A percentile compares a stretch with the other conserved stretches of the same genome.
Evolutionary conservation across 2,329 filamentous ascomycete species (phyloP).

Genomic region (Arthroderma sp.): DNA sequence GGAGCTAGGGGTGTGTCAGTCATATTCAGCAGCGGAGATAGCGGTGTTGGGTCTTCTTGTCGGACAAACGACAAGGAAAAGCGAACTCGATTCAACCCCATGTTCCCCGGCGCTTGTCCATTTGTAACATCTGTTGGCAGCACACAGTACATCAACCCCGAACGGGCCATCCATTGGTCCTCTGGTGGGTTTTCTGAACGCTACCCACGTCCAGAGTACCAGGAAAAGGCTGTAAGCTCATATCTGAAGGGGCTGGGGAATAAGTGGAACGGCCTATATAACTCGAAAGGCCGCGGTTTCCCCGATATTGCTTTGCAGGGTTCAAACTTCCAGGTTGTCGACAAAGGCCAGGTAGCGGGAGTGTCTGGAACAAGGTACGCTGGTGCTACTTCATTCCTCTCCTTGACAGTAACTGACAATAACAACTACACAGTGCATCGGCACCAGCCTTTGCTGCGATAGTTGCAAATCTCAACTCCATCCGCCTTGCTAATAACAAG

Average conservation of each 20-base stretch:
- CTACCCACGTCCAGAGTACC: slow-evolving; percentile 37
- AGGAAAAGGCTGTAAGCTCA: slow-evolving; percentile 30
- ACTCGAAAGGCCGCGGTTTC: slow-evolving; percentile 43
- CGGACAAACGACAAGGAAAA: slow-evolving; percentile 42
- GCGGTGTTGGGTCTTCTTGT: slow-evolving; percentile 43
- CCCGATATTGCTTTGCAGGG: slow-evolving; percentile 51
- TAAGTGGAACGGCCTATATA: slow-evolving; percentile 35
- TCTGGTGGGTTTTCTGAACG: slow-evolving; percentile 37
- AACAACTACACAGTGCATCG: slow-evolving; percentile 33
- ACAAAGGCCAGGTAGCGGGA: slow-evolving; percentile 22
- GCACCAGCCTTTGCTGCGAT: slow-evolving; percentile 52
- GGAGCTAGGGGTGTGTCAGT: slow-evolving; percentile 57
- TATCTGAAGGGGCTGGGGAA: slow-evolving; percentile 33
- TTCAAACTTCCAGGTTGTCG: slow-evolving; percentile 26
- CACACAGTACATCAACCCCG: slow-evolving; percentile 41
- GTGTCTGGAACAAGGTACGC: slow-evolving; percentile 37
- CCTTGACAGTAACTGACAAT: background rate
- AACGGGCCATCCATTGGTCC: slow-evolving; percentile 41
- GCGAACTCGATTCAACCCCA: slow-evolving; percentile 38
- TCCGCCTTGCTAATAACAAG: slow-evolving; percentile 42
- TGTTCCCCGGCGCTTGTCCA: slow-evolving; percentile 46
- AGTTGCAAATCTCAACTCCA: slow-evolving; percentile 51
- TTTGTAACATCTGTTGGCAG: slow-evolving; percentile 52
- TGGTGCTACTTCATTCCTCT: background rate
- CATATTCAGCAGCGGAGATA: slow-evolving; percentile 51